phyloP scores from a whole-genome alignment of 164 flowering plant genomes.

The Amborella trichopoda region DNA sequence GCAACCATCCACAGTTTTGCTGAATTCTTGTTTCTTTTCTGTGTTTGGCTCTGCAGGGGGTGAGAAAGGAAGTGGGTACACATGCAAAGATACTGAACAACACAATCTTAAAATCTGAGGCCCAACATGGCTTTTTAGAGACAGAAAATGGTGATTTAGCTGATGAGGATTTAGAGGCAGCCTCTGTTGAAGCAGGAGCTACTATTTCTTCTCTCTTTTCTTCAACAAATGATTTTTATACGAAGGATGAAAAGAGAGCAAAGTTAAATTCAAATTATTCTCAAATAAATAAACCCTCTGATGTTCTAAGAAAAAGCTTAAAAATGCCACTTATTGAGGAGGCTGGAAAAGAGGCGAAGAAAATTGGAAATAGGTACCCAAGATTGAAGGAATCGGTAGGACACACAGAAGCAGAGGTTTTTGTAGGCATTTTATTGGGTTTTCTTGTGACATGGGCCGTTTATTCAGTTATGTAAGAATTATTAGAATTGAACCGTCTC shows the following conservation, averaged over 20 bases:
- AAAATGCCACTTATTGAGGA: neutral
- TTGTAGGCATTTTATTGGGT: constrained; percentile 73
- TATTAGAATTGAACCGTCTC: too few relatives aligned
- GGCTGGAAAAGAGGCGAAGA: constrained; percentile 6
- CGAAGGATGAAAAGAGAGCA: constrained; percentile 1
- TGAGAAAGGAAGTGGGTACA: constrained; percentile 79
- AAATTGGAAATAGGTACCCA: neutral
- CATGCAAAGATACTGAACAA: constrained; percentile 64
- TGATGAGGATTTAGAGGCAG: constrained; percentile 12
- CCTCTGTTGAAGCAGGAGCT: constrained; percentile 12
- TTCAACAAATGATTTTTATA: constrained; percentile 1
- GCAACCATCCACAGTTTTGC: too few relatives aligned
- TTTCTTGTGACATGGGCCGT: constrained; percentile 47
- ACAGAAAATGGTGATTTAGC: constrained; percentile 7
- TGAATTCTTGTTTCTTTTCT: too few relatives aligned
- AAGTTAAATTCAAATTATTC: constrained; percentile 4
- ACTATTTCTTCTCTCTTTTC: constrained; percentile 7
- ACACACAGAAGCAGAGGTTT: constrained; percentile 66
- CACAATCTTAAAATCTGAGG: constrained; percentile 6
- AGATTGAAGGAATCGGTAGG: constrained; percentile 65
- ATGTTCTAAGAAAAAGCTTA: neutral
- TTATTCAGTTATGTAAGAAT: constrained; percentile 17
- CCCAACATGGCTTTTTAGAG: constrained; percentile 6
- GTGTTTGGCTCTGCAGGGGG: constrained; percentile 40
- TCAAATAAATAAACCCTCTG: constrained; percentile 3